Conservation (phyloP, 1,284 basidiomycete genomes). For the Vanrija sp. region DNA sequence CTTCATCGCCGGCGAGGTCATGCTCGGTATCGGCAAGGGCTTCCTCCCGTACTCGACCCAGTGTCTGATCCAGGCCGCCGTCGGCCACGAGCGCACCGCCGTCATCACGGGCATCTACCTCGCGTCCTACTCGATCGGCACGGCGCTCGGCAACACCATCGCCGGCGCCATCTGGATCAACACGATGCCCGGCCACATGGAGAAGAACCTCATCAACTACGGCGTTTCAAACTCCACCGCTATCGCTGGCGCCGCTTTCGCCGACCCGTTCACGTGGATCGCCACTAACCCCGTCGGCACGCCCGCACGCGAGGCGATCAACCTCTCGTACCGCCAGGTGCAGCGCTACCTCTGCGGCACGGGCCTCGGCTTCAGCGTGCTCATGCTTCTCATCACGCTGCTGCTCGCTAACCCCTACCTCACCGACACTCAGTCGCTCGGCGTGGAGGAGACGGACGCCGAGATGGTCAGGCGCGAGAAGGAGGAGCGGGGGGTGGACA, state of each 20-base stretch:
- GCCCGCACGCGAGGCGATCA: slow-evolving; percentile 38
- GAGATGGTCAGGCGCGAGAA: too few species aligned
- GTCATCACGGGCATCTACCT: slow-evolving; percentile 48
- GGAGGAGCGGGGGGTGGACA: too few species aligned
- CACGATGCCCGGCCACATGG: slow-evolving; percentile 21
- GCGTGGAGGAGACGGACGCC: slow-evolving; percentile 20
- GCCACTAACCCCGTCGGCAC: slow-evolving; percentile 39
- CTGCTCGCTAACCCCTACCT: slow-evolving; percentile 30
- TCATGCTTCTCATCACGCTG: slow-evolving; percentile 27
- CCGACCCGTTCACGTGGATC: slow-evolving; percentile 38
- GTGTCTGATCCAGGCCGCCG: slow-evolving; percentile 46
- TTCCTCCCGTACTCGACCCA: slow-evolving; percentile 51
- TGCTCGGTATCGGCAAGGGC: slow-evolving; percentile 48
- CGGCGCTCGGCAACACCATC: slow-evolving; percentile 43
- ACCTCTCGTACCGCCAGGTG: slow-evolving; percentile 34
- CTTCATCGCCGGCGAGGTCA: slow-evolving; percentile 48
- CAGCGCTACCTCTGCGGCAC: slow-evolving; percentile 41
- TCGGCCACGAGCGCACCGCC: slow-evolving; percentile 48
- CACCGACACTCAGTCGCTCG: slow-evolving; percentile 34
- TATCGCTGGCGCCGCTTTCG: slow-evolving; percentile 39
- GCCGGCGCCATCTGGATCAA: slow-evolving; percentile 48
- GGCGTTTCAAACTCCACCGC: slow-evolving; percentile 35
- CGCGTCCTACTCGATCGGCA: slow-evolving; percentile 48
- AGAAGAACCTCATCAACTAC: slow-evolving; percentile 6
- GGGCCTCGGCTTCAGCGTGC: slow-evolving; percentile 35